Conservation (phyloP, 805 yeast species). For the Kodamaea hsintzibuensis region DNA sequence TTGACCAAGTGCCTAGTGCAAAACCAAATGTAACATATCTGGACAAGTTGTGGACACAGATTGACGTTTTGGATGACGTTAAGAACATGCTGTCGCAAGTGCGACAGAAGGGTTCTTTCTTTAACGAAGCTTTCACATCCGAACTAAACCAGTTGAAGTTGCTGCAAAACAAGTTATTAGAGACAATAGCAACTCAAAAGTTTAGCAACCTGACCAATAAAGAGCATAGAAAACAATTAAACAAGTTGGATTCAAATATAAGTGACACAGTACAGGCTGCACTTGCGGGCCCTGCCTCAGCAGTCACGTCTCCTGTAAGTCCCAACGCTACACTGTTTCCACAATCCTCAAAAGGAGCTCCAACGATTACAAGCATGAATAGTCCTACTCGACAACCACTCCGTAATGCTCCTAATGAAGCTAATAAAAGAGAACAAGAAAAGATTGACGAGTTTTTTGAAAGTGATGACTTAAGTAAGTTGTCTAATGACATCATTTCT, state of each 20-base stretch:
- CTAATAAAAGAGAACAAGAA: conserved; percentile 20
- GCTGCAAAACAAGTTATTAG: conserved; percentile 49
- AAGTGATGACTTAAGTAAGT: conserved; percentile 14
- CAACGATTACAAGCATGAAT: conserved; percentile 6
- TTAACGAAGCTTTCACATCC: conserved; percentile 50
- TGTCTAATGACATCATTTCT: conserved; percentile 29
- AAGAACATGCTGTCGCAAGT: conserved; percentile 54
- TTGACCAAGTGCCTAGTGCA: conserved; percentile 55
- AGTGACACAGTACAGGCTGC: conserved; percentile 1
- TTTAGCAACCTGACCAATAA: conserved; percentile 22
- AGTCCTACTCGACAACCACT: background rate
- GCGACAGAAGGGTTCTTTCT: conserved; percentile 46
- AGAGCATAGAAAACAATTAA: conserved; percentile 11
- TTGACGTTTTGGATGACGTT: conserved; percentile 83
- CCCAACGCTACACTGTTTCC: conserved; percentile 10
- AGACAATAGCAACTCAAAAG: conserved; percentile 34
- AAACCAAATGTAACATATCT: conserved; percentile 64
- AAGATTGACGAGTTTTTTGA: conserved; percentile 28
- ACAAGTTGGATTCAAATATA: conserved; percentile 3
- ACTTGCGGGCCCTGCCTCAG: background rate
- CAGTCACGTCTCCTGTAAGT: conserved; percentile 6
- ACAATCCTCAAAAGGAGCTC: conserved; percentile 18
- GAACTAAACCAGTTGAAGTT: conserved; percentile 54
- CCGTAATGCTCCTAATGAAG: conserved; percentile 8
- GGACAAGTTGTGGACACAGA: conserved; percentile 84